These are phyloP conservation scores for Spiraea crenata DNA, from an alignment of 331 rosid species.

Conservation along the genomic window DNA sequence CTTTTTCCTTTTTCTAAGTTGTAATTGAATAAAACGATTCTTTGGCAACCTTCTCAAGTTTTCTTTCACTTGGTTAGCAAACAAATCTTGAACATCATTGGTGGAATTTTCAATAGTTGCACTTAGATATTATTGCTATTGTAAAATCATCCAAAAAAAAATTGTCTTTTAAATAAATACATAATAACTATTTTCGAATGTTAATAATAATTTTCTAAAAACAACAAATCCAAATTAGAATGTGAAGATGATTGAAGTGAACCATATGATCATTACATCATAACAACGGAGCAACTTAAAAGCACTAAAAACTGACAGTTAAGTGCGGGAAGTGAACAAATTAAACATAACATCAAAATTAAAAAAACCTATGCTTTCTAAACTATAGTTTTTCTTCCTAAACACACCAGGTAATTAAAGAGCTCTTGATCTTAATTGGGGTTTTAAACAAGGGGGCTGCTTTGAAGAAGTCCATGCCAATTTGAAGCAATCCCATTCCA, in stretches of 20 bases:
- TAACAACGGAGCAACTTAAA: slow-evolving; percentile 22
- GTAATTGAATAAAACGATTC: slow-evolving; percentile 24
- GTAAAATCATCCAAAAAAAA: too few relatives aligned
- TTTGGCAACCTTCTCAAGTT: slow-evolving; percentile 28
- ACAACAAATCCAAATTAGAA: slow-evolving; percentile 1
- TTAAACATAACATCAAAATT: neutral
- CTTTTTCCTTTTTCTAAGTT: slow-evolving; percentile 3
- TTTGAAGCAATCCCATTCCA: slow-evolving; percentile 73
- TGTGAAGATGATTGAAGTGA: slow-evolving; percentile 36
- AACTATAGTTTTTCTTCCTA: slow-evolving; percentile 16
- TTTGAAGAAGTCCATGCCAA: slow-evolving; percentile 87
- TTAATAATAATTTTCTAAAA: too few relatives aligned
- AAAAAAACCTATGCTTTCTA: slow-evolving; percentile 27
- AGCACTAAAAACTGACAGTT: slow-evolving; percentile 28
- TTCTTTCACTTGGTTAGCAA: slow-evolving; percentile 33
- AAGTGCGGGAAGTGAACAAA: slow-evolving; percentile 32
- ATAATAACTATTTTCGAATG: too few relatives aligned
- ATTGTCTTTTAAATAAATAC: too few relatives aligned
- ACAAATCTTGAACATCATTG: slow-evolving; percentile 26
- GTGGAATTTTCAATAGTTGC: too few relatives aligned
- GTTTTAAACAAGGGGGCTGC: slow-evolving; percentile 74
- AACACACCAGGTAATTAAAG: neutral
- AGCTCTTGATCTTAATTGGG: neutral
- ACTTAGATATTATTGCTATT: too few relatives aligned
- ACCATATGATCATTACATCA: slow-evolving; percentile 28